Evolutionary conservation across 1,284 basidiomycete species (phyloP).

Genomic region (Pascua guehoae): DNA sequence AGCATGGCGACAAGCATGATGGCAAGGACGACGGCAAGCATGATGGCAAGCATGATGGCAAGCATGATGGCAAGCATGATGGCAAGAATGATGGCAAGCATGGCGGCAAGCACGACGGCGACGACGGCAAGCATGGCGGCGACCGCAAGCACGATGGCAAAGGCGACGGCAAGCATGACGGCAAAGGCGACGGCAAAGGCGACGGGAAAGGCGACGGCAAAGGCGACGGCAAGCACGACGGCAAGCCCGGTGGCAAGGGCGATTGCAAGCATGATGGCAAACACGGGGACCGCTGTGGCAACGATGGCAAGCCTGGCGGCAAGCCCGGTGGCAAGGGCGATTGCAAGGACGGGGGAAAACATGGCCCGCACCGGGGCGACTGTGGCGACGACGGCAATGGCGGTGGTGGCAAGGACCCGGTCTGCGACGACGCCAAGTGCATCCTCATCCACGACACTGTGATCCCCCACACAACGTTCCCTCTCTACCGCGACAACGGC

Average conservation of each 20-base stretch:
- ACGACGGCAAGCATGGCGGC: too few relatives aligned
- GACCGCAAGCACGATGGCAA: too few relatives aligned
- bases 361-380: too few relatives aligned
- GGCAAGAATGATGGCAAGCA: not conserved
- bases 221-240: not conserved
- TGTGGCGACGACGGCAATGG: not conserved
- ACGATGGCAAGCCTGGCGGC: too few relatives aligned
- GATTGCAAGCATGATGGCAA: too few relatives aligned
- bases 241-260: too few relatives aligned
- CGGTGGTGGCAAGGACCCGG: not conserved
- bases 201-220: not conserved
- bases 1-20: not conserved
- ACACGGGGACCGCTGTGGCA: too few relatives aligned
- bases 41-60: not conserved
- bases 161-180: too few relatives aligned
- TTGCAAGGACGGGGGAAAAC: not conserved
- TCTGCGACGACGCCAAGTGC: not conserved
- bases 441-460: constrained; percentile 8
- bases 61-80: not conserved
- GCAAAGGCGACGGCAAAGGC: not conserved
- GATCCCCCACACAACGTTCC: not conserved
- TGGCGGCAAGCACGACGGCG: not conserved
- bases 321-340: not conserved
- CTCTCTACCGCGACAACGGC: constrained; percentile 1
- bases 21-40: not conserved